Conservation (phyloP, 805 yeast species). For the Wickerhamiella cacticola region DNA sequence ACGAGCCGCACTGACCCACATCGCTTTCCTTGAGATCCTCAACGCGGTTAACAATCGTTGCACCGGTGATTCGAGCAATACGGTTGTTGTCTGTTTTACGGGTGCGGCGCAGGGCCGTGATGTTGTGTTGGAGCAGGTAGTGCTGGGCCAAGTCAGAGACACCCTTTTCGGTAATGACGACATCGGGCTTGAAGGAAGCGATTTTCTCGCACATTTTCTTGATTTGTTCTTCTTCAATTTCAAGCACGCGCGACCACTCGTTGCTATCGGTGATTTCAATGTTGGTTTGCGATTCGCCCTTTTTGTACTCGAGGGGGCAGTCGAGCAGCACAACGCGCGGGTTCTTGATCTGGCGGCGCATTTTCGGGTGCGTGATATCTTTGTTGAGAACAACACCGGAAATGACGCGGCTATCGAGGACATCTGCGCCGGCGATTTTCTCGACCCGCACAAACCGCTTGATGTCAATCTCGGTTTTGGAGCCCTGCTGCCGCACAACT, state of each 20-base stretch:
- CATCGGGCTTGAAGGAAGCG: slow-evolving; percentile 75
- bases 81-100: slow-evolving; percentile 93
- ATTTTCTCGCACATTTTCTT: slow-evolving; percentile 74
- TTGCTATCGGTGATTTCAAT: slow-evolving; percentile 92
- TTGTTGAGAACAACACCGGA: slow-evolving; percentile 90
- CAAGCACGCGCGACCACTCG: slow-evolving; percentile 90
- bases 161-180: slow-evolving; percentile 96
- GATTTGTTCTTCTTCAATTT: slow-evolving; percentile 97
- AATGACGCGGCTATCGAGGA: slow-evolving; percentile 73
- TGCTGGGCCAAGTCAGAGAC: slow-evolving; percentile 97
- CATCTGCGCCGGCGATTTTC: slow-evolving; percentile 97
- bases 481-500: slow-evolving; percentile 46
- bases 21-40: slow-evolving; percentile 90
- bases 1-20: slow-evolving; percentile 81
- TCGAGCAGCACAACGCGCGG: slow-evolving; percentile 85
- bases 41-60: slow-evolving; percentile 88
- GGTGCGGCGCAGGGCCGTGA: slow-evolving; percentile 84
- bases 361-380: slow-evolving; percentile 97
- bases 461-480: slow-evolving; percentile 68
- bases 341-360: slow-evolving; percentile 78
- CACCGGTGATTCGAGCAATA: slow-evolving; percentile 94
- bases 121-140: slow-evolving; percentile 83
- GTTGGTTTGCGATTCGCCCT: slow-evolving; percentile 98
- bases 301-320: slow-evolving; percentile 95
- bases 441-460: slow-evolving; percentile 90